Conservation (phyloP, 495 filamentous ascomycete genomes). For the Penicillium paxilli region DNA sequence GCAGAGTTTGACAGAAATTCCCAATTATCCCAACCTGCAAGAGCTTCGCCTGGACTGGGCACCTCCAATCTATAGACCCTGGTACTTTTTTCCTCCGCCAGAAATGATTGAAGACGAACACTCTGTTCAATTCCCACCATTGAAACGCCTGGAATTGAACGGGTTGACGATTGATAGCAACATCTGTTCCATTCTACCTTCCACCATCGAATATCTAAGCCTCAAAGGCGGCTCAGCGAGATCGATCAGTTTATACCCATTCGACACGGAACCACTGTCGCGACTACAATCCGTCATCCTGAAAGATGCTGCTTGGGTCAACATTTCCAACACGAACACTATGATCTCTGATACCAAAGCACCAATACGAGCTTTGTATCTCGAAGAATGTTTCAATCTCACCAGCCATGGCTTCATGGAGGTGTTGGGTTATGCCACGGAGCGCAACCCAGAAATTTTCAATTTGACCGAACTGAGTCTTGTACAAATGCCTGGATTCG, state of each 20-base stretch:
- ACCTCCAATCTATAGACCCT: conserved; percentile 21
- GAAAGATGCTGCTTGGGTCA: conserved; percentile 28
- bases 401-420: conserved; percentile 4
- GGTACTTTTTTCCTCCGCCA: conserved; percentile 14
- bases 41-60: conserved; percentile 36
- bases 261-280: conserved; percentile 14
- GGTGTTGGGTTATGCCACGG: neutral
- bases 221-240: conserved; percentile 27
- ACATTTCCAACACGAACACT: conserved; percentile 4
- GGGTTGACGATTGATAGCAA: conserved; percentile 22
- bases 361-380: conserved; percentile 26
- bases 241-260: neutral
- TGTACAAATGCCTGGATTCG: conserved; percentile 18
- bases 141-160: conserved; percentile 34
- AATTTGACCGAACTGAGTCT: conserved; percentile 34
- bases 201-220: conserved; percentile 32
- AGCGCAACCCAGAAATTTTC: conserved; percentile 3
- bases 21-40: conserved; percentile 34
- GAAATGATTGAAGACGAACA: neutral
- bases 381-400: conserved; percentile 30
- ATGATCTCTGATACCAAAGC: conserved; percentile 17
- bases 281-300: conserved; percentile 35
- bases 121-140: conserved; percentile 11
- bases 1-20: neutral
- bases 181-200: conserved; percentile 23